Evolutionary conservation across 1,139 yeast species (phyloP).

Genomic region (Sugiyamaella sp.): DNA sequence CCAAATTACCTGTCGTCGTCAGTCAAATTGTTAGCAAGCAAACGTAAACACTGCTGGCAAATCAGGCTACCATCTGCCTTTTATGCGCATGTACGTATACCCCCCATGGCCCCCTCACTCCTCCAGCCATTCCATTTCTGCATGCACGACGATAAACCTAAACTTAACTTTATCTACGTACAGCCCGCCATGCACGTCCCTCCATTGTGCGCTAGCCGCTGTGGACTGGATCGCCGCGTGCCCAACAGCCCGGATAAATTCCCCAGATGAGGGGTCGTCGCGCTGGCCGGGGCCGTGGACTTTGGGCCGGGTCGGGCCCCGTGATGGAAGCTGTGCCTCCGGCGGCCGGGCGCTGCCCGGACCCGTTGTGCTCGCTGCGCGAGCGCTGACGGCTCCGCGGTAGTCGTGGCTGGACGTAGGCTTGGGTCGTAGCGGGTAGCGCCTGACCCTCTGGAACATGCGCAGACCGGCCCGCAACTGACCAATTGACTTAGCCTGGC

Average conservation of each 20-base stretch:
- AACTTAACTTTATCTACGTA: conserved; percentile 7
- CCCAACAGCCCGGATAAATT: conserved; percentile 2
- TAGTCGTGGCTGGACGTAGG: too few species aligned
- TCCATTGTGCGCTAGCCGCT: not conserved
- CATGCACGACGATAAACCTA: conserved; percentile 15
- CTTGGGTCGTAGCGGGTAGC: too few species aligned
- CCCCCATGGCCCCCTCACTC: not conserved
- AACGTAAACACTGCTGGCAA: not conserved
- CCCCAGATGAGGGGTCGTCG: not conserved
- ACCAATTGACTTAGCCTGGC: too few species aligned
- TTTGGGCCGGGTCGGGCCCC: too few species aligned
- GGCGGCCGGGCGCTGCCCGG: not conserved
- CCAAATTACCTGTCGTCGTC: not conserved
- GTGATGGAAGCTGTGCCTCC: too few species aligned
- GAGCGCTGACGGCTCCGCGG: too few species aligned
- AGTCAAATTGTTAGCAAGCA: not conserved
- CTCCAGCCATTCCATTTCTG: conserved; percentile 12
- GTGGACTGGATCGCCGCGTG: not conserved
- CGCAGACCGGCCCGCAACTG: too few species aligned
- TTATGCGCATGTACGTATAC: conserved; percentile 1
- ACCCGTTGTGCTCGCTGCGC: too few species aligned
- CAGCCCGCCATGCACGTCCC: conserved; percentile 3
- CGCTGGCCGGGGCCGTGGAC: too few species aligned
- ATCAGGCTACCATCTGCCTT: conserved; percentile 7
- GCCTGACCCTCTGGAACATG: too few species aligned